Conservation (phyloP, 2,329 filamentous ascomycete genomes). For the Biscogniauxia marginata region DNA sequence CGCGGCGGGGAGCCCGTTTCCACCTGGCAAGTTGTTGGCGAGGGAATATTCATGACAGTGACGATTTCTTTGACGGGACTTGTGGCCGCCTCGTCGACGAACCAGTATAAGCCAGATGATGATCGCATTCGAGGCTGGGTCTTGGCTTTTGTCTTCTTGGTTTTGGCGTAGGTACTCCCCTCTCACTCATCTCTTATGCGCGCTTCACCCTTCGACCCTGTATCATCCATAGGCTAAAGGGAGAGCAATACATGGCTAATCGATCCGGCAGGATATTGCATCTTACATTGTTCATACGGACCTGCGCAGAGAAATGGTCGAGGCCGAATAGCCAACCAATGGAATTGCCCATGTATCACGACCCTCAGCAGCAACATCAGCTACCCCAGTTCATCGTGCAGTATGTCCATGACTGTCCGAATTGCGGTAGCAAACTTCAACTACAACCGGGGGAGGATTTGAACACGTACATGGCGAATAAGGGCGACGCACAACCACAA, state of each 20-base stretch:
- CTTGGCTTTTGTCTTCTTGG: background rate
- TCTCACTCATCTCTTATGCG: background rate
- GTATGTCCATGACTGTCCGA: constrained; percentile 9
- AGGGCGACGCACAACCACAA: constrained; percentile 14
- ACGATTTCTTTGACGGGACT: background rate
- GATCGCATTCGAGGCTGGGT: background rate
- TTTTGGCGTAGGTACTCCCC: background rate
- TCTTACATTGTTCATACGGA: constrained; percentile 2
- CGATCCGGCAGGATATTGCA: constrained; percentile 3
- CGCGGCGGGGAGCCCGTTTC: constrained; percentile 10
- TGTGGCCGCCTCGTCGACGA: background rate
- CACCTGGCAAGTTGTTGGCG: constrained; percentile 9
- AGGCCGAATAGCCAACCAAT: background rate
- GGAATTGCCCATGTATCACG: background rate
- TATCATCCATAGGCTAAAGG: too few relatives aligned
- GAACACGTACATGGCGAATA: constrained; percentile 2
- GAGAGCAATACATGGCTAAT: too few relatives aligned
- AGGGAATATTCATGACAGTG: constrained; percentile 1
- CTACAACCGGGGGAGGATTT: constrained; percentile 4
- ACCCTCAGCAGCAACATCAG: constrained; percentile 1
- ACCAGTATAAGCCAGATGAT: background rate
- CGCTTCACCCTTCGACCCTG: too few relatives aligned
- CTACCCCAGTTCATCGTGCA: constrained; percentile 12
- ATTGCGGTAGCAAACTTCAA: constrained; percentile 3
- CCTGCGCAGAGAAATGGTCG: constrained; percentile 8